Conservation (phyloP, 306 rosid species). For the Castanea sativa region DNA sequence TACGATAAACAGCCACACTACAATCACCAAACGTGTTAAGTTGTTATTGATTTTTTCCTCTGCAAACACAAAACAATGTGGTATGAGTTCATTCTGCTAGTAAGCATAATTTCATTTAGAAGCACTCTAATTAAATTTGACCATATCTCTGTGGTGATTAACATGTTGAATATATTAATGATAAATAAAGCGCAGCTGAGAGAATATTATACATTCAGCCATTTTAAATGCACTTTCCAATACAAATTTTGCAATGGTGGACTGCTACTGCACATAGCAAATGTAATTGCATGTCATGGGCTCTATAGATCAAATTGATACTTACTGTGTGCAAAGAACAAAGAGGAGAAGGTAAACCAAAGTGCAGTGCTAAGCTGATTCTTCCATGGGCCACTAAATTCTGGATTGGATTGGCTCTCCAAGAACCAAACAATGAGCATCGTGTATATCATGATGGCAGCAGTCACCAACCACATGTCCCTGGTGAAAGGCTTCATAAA, state of each 20-base stretch:
- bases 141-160: neutral
- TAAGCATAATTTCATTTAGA: too few relatives aligned
- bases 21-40: conserved; percentile 49
- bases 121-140: too few relatives aligned
- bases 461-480: conserved; percentile 59
- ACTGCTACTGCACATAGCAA: too few relatives aligned
- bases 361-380: conserved; percentile 55
- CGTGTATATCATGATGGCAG: conserved; percentile 48
- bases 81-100: neutral
- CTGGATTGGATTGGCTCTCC: conserved; percentile 49
- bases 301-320: neutral
- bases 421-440: conserved; percentile 54
- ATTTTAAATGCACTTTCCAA: too few relatives aligned
- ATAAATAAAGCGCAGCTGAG: too few relatives aligned
- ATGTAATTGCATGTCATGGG: neutral
- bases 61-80: conserved; percentile 18
- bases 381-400: conserved; percentile 52
- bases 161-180: neutral
- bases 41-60: conserved; percentile 47
- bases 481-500: conserved; percentile 64
- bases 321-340: conserved; percentile 82
- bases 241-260: too few relatives aligned
- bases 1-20: conserved; percentile 60
- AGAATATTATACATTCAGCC: too few relatives aligned
- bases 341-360: conserved; percentile 66